These are phyloP conservation scores for Brassica incana DNA, from an alignment of 345 rosid species.

Conservation along the genomic window DNA sequence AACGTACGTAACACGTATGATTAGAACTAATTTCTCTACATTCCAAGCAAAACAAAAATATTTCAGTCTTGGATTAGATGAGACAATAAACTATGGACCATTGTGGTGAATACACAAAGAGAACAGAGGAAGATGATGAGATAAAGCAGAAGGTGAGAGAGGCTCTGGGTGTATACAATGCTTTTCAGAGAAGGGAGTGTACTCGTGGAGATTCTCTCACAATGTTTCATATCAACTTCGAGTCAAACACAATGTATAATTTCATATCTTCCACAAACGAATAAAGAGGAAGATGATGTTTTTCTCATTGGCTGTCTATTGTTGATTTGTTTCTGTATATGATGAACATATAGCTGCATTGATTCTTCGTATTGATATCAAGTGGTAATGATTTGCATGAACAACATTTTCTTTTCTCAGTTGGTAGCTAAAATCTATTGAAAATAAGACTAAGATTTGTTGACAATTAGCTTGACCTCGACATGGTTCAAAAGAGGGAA, in stretches of 20 bases:
- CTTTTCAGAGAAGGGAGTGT: neutral
- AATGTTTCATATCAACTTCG: neutral
- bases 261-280: too few relatives aligned
- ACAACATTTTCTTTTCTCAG: neutral
- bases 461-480: too few relatives aligned
- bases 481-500: too few relatives aligned
- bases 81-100: neutral
- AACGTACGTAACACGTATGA: slow-evolving; percentile 41
- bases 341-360: slow-evolving; percentile 55
- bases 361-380: too few relatives aligned
- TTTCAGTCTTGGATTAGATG: neutral
- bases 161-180: neutral
- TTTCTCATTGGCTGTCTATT: slow-evolving; percentile 11
- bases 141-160: neutral
- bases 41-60: neutral
- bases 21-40: too few relatives aligned
- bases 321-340: slow-evolving; percentile 17
- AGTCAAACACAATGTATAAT: neutral
- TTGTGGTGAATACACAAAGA: neutral
- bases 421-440: neutral
- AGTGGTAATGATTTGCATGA: neutral
- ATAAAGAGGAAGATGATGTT: slow-evolving; percentile 26
- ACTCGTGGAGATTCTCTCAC: slow-evolving; percentile 41
- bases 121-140: neutral
- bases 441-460: neutral